Base-by-base conservation (phyloP, 1,284 basidiomycete species). In the Tylopilus sp. region DNA sequence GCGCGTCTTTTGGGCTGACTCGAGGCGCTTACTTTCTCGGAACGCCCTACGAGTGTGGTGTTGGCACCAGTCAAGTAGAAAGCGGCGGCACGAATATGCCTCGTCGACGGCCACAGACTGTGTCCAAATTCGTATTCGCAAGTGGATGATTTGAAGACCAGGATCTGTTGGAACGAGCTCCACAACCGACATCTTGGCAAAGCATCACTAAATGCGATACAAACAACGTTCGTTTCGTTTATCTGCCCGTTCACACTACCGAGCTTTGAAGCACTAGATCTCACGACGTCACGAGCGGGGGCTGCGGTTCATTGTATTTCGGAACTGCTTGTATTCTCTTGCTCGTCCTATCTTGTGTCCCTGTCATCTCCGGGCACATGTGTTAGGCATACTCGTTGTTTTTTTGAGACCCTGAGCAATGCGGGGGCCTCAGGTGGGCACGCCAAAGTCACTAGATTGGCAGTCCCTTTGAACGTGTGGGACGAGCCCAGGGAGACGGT, bases 401-500 rank as follows among this genome's bases (percentile, higher is more conserved):
- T 18, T 38, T 35, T 40, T 12, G 37, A 30, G 17, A n/a, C 20
- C 20, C 26, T n/a, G 26, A 18, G 18, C 12, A n/a, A 26, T 24
- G 12, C 21, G 36, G 7, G 33, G 10, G 15, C 14, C n/a, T 57
- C 36, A 20, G 24, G 41, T 20, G 28, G 4, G 12, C 36, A 29
- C 15, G 17, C 55, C 38, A 24, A 6, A 6, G 6, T 30, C 21
- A 45, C 46, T 21, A 11, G 40, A 50, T 50, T 46, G 42, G 46
- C 26, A 28, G 10, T 51, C 48, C 46, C 41, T 46, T 57, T 50
- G 11, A 45, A 15, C 28, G 11, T 11, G 40, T 20, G 37, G 7
- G 35, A 18, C 3, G 6, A 3, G 21, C 14, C 20, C 15, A 21
- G 26, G 3, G 26, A 11, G 35, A 37, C 35, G 18, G 35, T 37